A percentile compares a stretch with the other conserved stretches of the same genome.
Conservation (phyloP, 371 early-diverging fungal species). For the Blakeslea trispora region DNA sequence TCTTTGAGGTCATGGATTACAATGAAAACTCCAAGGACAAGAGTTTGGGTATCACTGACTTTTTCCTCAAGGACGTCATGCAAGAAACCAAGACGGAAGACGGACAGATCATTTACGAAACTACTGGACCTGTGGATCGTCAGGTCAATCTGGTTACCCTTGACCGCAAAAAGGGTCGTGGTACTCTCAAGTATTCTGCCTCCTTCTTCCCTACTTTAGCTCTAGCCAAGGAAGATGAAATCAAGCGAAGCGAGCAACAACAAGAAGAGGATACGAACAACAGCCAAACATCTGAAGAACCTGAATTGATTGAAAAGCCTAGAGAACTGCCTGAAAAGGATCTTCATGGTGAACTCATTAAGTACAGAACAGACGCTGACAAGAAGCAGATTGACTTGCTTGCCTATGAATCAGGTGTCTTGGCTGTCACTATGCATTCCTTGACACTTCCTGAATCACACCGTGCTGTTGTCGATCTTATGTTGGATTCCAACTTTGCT, state of each 20-base stretch:
- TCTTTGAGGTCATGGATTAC: conserved; percentile 80
- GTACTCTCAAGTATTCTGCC: conserved; percentile 66
- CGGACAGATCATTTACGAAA: conserved; percentile 43
- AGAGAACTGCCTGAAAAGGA: conserved; percentile 44
- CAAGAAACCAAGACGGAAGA: conserved; percentile 37
- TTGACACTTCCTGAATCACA: conserved; percentile 28
- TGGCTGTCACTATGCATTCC: conserved; percentile 42
- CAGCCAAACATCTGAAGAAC: conserved; percentile 31
- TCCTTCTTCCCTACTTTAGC: conserved; percentile 72
- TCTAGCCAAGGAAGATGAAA: conserved; percentile 43
- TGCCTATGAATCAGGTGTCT: conserved; percentile 50
- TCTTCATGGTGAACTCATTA: conserved; percentile 47
- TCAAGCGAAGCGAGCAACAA: conserved; percentile 20
- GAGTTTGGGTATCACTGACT: conserved; percentile 62
- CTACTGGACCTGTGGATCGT: conserved; percentile 36
- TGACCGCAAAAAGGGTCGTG: conserved; percentile 65
- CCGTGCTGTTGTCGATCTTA: conserved; percentile 31
- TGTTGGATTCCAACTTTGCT: conserved; percentile 46
- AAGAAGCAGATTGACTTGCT: conserved; percentile 36
- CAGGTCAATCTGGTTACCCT: conserved; percentile 60
- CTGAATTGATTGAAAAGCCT: conserved; percentile 32
- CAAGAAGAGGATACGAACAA: conserved; percentile 7
- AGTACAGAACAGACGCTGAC: conserved; percentile 28
- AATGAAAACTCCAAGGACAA: conserved; percentile 72
- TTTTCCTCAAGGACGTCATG: conserved; percentile 43